Percentiles rank a stretch among this genome's conserved stretches.
These are phyloP conservation scores for Paraleonurus japonicus DNA, from an alignment of 257 asterid species.

Conservation along the genomic window DNA sequence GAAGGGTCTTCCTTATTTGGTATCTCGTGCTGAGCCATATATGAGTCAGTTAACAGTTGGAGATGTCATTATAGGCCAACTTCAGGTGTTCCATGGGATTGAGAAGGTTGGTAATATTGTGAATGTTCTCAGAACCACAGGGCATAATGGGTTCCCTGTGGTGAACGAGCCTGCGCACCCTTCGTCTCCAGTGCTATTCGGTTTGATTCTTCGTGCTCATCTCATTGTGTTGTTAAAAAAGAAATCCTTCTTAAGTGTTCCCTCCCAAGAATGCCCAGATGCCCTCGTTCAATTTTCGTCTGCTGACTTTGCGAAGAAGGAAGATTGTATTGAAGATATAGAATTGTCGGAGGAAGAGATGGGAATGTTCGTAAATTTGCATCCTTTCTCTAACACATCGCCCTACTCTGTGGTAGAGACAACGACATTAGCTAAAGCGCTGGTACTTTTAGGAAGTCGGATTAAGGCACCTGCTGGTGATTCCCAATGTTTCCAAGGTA, in stretches of 20 bases:
- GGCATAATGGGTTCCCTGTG: constrained; percentile 82
- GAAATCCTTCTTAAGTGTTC: constrained; percentile 47
- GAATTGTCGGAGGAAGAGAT: constrained; percentile 63
- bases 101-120: constrained; percentile 73
- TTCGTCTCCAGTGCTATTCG: constrained; percentile 54
- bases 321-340: constrained; percentile 51
- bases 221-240: constrained; percentile 57
- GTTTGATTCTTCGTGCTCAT: constrained; percentile 71
- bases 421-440: constrained; percentile 78
- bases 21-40: constrained; percentile 70
- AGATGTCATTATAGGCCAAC: constrained; percentile 77
- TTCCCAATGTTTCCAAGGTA: constrained; percentile 68
- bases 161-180: constrained; percentile 59
- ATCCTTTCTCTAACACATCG: constrained; percentile 69
- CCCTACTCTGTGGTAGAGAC: constrained; percentile 79
- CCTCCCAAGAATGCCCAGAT: constrained; percentile 25
- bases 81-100: constrained; percentile 51
- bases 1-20: constrained; percentile 78
- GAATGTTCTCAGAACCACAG: constrained; percentile 61
- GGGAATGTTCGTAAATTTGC: constrained; percentile 79
- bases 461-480: constrained; percentile 76
- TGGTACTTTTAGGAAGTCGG: constrained; percentile 74
- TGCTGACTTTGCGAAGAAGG: constrained; percentile 71
- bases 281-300: constrained; percentile 40
- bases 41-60: constrained; percentile 67